phyloP scores from a whole-genome alignment of 768 basidiomycete genomes.

The Boletellus emodensis region DNA sequence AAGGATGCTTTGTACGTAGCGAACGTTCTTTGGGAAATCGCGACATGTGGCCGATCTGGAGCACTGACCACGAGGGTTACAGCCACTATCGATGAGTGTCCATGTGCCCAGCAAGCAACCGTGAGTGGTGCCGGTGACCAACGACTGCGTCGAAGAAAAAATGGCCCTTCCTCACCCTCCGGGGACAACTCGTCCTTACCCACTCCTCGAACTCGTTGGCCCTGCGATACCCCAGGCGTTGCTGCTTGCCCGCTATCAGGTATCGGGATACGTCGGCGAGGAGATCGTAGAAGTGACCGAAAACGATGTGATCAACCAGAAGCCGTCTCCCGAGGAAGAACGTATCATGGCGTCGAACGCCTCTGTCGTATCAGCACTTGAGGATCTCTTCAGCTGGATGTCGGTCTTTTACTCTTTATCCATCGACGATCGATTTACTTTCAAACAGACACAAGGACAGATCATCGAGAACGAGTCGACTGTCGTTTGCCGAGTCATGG shows the following conservation, averaged over 20 bases:
- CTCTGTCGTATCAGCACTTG: constrained; percentile 10
- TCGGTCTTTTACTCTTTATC: not conserved
- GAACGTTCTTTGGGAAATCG: too few relatives aligned
- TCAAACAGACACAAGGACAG: constrained; percentile 11
- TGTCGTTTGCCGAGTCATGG: constrained; percentile 14
- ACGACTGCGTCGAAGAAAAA: too few relatives aligned
- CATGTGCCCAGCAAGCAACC: too few relatives aligned
- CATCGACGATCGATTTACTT: not conserved
- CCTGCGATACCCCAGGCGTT: not conserved
- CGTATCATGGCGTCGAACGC: constrained; percentile 6
- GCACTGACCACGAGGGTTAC: too few relatives aligned
- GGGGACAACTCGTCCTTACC: too few relatives aligned
- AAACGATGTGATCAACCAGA: constrained; percentile 12
- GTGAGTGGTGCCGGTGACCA: too few relatives aligned
- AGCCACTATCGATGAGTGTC: too few relatives aligned
- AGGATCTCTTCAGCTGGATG: constrained; percentile 19
- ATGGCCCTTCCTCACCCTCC: too few relatives aligned
- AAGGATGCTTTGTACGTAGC: too few relatives aligned
- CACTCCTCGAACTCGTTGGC: not conserved
- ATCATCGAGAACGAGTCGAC: constrained; percentile 4
- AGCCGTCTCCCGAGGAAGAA: constrained; percentile 13
- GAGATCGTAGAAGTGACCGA: not conserved
- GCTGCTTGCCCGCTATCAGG: constrained; percentile 4
- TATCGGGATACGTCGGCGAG: not conserved
- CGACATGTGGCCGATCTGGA: too few relatives aligned